A percentile compares a stretch with the other conserved stretches of the same genome.
These are phyloP conservation scores for Oryza longistaminata DNA, from an alignment of 176 grass and related monocot species.

Conservation along the genomic window DNA sequence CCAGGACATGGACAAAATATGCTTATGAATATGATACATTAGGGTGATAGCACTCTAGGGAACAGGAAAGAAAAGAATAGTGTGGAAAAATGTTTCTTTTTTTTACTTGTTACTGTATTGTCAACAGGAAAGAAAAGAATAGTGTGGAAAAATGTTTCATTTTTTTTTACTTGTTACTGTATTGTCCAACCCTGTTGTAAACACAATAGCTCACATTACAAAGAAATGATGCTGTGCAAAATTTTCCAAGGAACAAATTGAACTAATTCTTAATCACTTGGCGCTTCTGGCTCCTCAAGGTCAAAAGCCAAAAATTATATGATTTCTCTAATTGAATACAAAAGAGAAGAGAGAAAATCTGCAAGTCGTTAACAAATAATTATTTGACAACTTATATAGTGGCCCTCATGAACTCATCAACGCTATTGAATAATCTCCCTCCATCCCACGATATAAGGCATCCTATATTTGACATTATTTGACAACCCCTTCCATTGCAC, in stretches of 20 bases:
- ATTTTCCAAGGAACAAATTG: background rate
- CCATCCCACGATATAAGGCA: too few species aligned
- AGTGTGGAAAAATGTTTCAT: background rate
- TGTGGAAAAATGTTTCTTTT: background rate
- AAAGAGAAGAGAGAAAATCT: constrained; percentile 15
- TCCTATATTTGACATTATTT: too few species aligned
- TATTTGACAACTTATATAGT: constrained; percentile 4
- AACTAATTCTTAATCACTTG: background rate
- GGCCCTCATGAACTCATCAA: constrained; percentile 6
- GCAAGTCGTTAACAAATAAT: constrained; percentile 6
- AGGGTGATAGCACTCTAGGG: background rate
- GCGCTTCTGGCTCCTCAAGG: background rate
- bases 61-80: background rate
- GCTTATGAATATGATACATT: constrained; percentile 13
- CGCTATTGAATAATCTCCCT: background rate
- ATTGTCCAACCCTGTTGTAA: constrained; percentile 1
- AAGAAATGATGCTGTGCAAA: background rate
- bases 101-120: background rate
- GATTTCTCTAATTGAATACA: background rate
- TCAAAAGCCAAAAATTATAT: background rate
- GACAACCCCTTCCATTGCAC: background rate
- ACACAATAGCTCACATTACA: background rate
- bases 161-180: background rate
- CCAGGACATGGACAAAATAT: background rate
- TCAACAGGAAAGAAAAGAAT: background rate